phyloP scores from a whole-genome alignment of 2,329 filamentous ascomycete genomes.

The Teratosphaeria epicoccoides region DNA sequence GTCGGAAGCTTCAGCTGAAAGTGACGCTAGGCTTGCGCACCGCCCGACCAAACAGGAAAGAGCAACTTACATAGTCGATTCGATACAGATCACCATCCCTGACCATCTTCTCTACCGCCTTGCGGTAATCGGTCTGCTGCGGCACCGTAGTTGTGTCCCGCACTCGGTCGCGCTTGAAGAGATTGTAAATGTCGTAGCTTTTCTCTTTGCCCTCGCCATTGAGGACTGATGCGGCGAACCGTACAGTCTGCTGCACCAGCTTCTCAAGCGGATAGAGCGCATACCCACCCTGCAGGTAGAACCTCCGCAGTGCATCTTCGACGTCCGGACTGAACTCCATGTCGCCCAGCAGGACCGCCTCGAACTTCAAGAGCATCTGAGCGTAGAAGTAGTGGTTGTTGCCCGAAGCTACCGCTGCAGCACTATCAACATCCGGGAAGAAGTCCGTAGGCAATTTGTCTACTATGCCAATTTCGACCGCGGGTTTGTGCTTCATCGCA shows the following conservation, averaged over 20 bases:
- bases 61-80: conserved; percentile 69
- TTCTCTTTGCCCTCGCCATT: conserved; percentile 82
- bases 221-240: conserved; percentile 72
- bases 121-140: conserved; percentile 79
- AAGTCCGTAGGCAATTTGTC: conserved; percentile 66
- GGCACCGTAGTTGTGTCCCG: conserved; percentile 81
- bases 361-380: conserved; percentile 73
- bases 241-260: conserved; percentile 68
- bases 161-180: conserved; percentile 73
- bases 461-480: conserved; percentile 71
- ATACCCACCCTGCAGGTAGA: conserved; percentile 85
- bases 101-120: conserved; percentile 82
- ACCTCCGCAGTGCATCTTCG: conserved; percentile 83
- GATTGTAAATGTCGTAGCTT: conserved; percentile 77
- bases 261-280: conserved; percentile 89
- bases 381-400: conserved; percentile 57
- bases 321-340: conserved; percentile 65
- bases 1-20: neutral
- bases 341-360: conserved; percentile 74
- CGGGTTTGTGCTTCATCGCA: conserved; percentile 65
- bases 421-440: conserved; percentile 50
- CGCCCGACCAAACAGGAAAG: neutral
- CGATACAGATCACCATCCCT: conserved; percentile 90
- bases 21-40: neutral
- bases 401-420: conserved; percentile 41